phyloP scores from a whole-genome alignment of 805 yeast species.

The Sporopachydermia lactativora region DNA sequence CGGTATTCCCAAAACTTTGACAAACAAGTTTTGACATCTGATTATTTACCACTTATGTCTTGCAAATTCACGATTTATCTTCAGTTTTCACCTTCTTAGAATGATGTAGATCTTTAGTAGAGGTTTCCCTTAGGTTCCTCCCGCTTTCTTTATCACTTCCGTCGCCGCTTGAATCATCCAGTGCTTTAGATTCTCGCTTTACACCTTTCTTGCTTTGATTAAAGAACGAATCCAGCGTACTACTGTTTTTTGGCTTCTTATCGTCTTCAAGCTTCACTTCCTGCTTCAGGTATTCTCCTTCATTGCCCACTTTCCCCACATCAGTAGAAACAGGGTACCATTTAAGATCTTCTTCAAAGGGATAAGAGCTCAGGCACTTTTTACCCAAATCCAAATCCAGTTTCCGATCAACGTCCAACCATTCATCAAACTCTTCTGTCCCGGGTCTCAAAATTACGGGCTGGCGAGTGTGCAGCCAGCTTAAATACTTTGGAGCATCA shows the following conservation, averaged over 20 bases:
- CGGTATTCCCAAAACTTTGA: conserved; percentile 15
- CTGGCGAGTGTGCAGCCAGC: conserved; percentile 67
- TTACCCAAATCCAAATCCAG: neutral
- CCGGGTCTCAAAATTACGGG: conserved; percentile 58
- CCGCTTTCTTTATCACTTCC: neutral
- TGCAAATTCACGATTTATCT: too few relatives aligned
- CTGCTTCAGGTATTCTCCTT: conserved; percentile 27
- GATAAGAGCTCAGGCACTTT: conserved; percentile 22
- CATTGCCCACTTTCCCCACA: conserved; percentile 47
- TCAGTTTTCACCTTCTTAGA: too few relatives aligned
- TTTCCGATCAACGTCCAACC: conserved; percentile 37
- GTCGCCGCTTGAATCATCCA: neutral
- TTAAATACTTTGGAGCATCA: conserved; percentile 43
- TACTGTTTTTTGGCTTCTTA: conserved; percentile 1
- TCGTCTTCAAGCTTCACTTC: conserved; percentile 11
- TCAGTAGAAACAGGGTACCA: conserved; percentile 42
- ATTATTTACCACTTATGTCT: too few relatives aligned
- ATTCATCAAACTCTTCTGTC: conserved; percentile 38
- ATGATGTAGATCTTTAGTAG: too few relatives aligned
- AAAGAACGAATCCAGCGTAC: neutral
- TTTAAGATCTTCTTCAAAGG: conserved; percentile 26
- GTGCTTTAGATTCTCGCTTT: neutral
- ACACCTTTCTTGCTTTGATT: neutral
- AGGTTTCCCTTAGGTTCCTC: too few relatives aligned
- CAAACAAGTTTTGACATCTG: too few relatives aligned